Evolutionary conservation across 75 land plant species (phyloP).

Genomic region (Pinus albicaulis): DNA sequence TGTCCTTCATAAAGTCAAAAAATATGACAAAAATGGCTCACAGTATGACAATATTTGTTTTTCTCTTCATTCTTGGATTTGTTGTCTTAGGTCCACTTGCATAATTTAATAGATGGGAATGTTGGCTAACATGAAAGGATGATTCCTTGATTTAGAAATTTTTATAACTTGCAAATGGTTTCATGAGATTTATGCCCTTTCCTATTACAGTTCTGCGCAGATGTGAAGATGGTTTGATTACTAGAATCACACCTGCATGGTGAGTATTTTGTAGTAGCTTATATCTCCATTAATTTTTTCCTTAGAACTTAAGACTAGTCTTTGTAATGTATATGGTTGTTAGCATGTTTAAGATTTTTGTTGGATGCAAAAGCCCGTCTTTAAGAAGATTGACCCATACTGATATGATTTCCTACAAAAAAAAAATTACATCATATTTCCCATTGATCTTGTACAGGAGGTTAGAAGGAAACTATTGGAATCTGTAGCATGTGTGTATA

Average conservation of each 20-base stretch:
- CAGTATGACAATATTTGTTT: too few species aligned
- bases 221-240: too few species aligned
- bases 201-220: slow-evolving; percentile 4
- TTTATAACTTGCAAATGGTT: background rate
- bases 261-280: slow-evolving; percentile 23
- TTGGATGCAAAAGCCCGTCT: slow-evolving; percentile 55
- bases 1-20: too few species aligned
- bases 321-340: background rate
- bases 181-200: slow-evolving; percentile 9
- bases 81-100: background rate
- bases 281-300: slow-evolving; percentile 16
- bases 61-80: too few species aligned
- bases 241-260: slow-evolving; percentile 24
- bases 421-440: slow-evolving; percentile 12
- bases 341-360: background rate
- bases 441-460: too few species aligned
- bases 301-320: background rate
- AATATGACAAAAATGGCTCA: too few species aligned
- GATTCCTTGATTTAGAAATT: background rate
- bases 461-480: too few species aligned
- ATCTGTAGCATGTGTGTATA: slow-evolving; percentile 15
- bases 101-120: too few species aligned
- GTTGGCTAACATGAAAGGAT: background rate
- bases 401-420: too few species aligned
- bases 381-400: slow-evolving; percentile 11